Conservation (phyloP, 768 basidiomycete species). For the Rhizopogon salebrosus region DNA sequence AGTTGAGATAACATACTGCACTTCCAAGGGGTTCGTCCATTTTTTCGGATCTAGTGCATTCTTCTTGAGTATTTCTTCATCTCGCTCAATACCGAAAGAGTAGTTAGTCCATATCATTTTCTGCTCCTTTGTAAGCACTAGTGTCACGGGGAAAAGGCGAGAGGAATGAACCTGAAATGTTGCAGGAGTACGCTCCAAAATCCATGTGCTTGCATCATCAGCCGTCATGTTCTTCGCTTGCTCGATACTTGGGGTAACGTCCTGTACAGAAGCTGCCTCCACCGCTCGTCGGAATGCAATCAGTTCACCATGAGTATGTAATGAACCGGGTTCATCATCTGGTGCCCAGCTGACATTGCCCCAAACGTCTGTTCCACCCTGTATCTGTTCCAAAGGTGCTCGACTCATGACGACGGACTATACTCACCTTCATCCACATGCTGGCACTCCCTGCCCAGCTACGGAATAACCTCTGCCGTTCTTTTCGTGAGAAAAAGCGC, state of each 20-base stretch:
- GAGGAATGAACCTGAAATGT: constrained; percentile 62
- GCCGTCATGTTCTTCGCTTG: constrained; percentile 67
- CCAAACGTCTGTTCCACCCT: constrained; percentile 86
- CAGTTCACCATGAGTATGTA: constrained; percentile 74
- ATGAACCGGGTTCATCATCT: constrained; percentile 56
- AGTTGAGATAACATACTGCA: constrained; percentile 39
- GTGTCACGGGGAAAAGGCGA: background rate
- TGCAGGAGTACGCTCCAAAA: constrained; percentile 73
- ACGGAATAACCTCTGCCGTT: constrained; percentile 85
- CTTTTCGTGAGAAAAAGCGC: constrained; percentile 85
- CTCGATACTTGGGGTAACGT: constrained; percentile 7
- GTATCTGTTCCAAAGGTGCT: background rate
- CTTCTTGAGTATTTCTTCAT: constrained; percentile 52
- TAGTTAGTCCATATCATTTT: constrained; percentile 84
- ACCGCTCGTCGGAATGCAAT: constrained; percentile 63
- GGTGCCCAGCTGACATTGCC: constrained; percentile 72
- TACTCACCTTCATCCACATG: constrained; percentile 84
- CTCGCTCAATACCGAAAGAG: constrained; percentile 81
- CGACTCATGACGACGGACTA: too few species aligned
- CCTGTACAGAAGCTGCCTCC: background rate
- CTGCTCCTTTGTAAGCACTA: constrained; percentile 29
- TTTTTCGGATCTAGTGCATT: constrained; percentile 76
- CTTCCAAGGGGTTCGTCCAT: constrained; percentile 91
- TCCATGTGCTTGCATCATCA: constrained; percentile 69
- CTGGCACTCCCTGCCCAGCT: constrained; percentile 94